Base-by-base conservation (phyloP, 306 rosid species). In the Vigna hirtella region DNA sequence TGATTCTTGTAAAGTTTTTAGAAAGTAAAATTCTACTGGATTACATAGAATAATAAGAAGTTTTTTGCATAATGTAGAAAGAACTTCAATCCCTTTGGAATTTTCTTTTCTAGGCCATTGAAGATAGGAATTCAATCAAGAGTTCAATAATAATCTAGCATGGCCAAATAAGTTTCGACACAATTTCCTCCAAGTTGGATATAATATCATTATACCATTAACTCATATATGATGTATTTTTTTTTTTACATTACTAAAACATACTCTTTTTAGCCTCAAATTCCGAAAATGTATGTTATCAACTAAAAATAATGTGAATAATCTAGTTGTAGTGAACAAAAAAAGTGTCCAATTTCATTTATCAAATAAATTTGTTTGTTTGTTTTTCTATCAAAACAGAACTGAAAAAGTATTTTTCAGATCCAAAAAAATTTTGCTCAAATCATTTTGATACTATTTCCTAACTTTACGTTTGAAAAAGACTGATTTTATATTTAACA, bases 351-450 rank as follows among this genome's bases (percentile, higher is more conserved):
- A 42, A 77, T 11, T 40, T 40, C 57, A 67, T 12, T 45, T 30
- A 74, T 47, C 32, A 30, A 28, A 70, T 45, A 59, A 49, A 15
- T 15, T 28, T 20, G 13, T 59, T 58, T 58, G 0, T 22, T 26
- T 58, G 3, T 26, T 43, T 3, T 22, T 26, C 58, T 59, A 14
- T 4, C 58, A 7, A 58, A 45, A 59, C 10, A 57, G 15, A 40
- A 20, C 24, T 56, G n/a, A 28, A 59, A 73, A 58, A 15, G 18
- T 43, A 42, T 26, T 47, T 61, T 74, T 24, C 79, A 61, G 17
- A 61, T 28, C 34, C 79, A 74, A 7, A 11, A n/a, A 57, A 57
- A 17, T 42, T 78, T 30, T 75, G 70, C 70, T 68, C 18, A 62
- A 47, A 61, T 11, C 7, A 61, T 48, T 74, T 74, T 17, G 62